Evolutionary conservation across 2,329 filamentous ascomycete species (phyloP), one percentile per base, ranked within the genome.

Genomic region (Gnomoniopsis sp.): DNA sequence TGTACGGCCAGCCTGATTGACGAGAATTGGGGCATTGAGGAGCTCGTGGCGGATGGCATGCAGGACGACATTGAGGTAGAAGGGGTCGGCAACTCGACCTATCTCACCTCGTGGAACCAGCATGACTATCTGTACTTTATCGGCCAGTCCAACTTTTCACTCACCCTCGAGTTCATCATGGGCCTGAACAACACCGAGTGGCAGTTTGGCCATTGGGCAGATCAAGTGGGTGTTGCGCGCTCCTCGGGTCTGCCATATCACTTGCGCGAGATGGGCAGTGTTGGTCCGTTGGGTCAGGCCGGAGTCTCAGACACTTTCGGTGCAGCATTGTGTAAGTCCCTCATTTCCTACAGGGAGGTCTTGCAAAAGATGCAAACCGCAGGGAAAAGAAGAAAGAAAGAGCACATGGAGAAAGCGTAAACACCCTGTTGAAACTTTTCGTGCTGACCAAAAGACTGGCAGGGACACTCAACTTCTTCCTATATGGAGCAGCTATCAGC

Each of bases 61-160:
- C 49, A 51, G 49, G n/a, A 23, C 21, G 23, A 49, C 21, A 26
- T 30, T 2, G 17, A n/a, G 26, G 14, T 21, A 8, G 26, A 17
- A 36, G 49, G 49, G 2, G 49, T 30, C 17, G 33, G 33, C 26
- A 22, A 51, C 30, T 19, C 33, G 17, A 33, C 49, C 3, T 51
- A 51, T 22, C 49, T 51, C 17, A n/a, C 22, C 1, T n/a, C 26
- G 4, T 51, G 49, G 49, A 36, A 51, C 30, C 49, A 51, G 49
- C 49, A 51, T 30, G 49, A 51, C 30, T 51, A 51, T 22, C 26
- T 51, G 22, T 51, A 51, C 30, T 51, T 51, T 30, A 36, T 51
- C 30, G 30, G 30, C 49, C 26, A 36, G 17, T 51, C 49, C 15
- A 36, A 51, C 49, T 19, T 30, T 36, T 36, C 49, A 17, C 49